These are phyloP conservation scores for Xylaria palmicola DNA, from an alignment of 495 filamentous ascomycete genomes.

Conservation along the genomic window DNA sequence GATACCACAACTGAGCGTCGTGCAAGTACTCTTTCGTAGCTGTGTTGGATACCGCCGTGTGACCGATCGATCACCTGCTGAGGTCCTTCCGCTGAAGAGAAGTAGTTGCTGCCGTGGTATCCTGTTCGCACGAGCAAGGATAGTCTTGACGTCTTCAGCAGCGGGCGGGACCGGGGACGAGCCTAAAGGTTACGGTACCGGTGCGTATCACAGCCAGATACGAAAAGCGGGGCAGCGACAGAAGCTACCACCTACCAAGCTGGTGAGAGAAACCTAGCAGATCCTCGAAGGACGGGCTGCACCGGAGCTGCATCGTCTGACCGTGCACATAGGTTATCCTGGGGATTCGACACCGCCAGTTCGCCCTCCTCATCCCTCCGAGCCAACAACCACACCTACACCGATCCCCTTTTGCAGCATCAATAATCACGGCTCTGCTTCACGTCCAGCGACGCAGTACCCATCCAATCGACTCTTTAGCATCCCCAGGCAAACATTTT, in stretches of 20 bases:
- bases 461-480: neutral
- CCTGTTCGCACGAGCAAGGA: no score
- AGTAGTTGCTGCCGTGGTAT: neutral
- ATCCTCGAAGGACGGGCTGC: neutral
- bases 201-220: neutral
- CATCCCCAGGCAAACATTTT: neutral
- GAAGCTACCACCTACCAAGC: no score
- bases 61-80: neutral
- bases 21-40: neutral
- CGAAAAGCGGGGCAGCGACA: slow-evolving; percentile 6
- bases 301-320: slow-evolving; percentile 1
- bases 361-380: neutral
- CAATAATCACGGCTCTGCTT: no score
- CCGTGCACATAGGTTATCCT: neutral
- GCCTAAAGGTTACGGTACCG: neutral
- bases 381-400: neutral
- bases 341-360: slow-evolving; percentile 1
- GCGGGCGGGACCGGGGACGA: slow-evolving; percentile 5
- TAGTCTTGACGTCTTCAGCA: no score
- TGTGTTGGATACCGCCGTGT: neutral
- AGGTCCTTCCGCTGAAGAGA: neutral
- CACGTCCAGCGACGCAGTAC: no score
- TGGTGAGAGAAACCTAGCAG: neutral
- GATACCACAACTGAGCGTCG: neutral
- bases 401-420: no score